Conservation (phyloP, 108 stramenopile species). For the Cyclotella kingstonii region DNA sequence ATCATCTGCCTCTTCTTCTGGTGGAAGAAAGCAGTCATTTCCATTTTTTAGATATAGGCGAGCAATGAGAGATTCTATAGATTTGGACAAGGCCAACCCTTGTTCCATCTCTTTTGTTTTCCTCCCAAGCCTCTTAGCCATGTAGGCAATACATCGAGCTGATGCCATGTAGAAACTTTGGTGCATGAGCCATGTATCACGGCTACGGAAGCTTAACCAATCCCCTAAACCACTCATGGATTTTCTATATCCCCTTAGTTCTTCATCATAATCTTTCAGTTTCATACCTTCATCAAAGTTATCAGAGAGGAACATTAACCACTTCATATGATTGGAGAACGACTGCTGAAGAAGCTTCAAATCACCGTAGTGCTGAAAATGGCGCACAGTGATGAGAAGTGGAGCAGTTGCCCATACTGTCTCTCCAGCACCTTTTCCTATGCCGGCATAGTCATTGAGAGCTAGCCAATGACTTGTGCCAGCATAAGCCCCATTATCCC, state of each 20-base stretch:
- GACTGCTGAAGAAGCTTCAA: conserved; percentile 30
- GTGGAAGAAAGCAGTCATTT: conserved; percentile 30
- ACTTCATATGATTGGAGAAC: conserved; percentile 23
- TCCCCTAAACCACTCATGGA: conserved; percentile 42
- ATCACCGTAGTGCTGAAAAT: conserved; percentile 45
- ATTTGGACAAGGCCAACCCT: conserved; percentile 18
- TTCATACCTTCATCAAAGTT: conserved; percentile 40
- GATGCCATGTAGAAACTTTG: conserved; percentile 47
- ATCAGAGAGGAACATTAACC: conserved; percentile 32
- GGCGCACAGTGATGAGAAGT: conserved; percentile 31
- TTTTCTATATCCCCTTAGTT: conserved; percentile 35
- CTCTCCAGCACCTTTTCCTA: conserved; percentile 35
- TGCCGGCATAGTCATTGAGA: conserved; percentile 39
- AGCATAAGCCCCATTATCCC: conserved; percentile 43
- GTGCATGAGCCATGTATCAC: conserved; percentile 47
- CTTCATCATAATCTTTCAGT: conserved; percentile 30
- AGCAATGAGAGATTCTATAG: conserved; percentile 21
- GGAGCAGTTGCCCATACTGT: conserved; percentile 43
- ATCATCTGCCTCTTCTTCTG: conserved; percentile 7
- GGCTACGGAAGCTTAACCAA: conserved; percentile 36
- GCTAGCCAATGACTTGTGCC: conserved; percentile 44
- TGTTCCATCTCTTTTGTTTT: background rate
- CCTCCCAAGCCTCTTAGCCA: conserved; percentile 19
- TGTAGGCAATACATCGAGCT: conserved; percentile 44
- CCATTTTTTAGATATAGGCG: conserved; percentile 37